phyloP scores from a whole-genome alignment of 176 grass and related monocot genomes.

The Aegilops longissima region DNA sequence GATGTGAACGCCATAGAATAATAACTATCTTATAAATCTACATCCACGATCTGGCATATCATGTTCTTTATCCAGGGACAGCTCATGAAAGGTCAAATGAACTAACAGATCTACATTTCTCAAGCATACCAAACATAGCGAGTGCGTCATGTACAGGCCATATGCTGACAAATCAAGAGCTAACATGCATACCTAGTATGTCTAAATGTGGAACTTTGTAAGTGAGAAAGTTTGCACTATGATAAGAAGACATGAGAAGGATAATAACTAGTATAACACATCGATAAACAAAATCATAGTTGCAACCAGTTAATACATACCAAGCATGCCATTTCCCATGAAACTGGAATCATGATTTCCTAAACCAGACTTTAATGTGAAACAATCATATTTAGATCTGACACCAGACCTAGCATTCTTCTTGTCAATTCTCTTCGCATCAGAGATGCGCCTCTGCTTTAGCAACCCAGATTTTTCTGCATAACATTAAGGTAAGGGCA shows the following conservation, averaged over 20 bases:
- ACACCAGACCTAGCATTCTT: conserved; percentile 74
- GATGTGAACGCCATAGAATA: background rate
- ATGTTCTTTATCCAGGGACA: conserved; percentile 1
- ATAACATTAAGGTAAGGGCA: conserved; percentile 41
- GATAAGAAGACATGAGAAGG: conserved; percentile 13
- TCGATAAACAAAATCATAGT: conserved; percentile 26
- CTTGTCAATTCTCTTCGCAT: conserved; percentile 83
- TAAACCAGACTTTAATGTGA: conserved; percentile 67
- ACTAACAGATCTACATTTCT: conserved; percentile 14
- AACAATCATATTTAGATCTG: conserved; percentile 83
- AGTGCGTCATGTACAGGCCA: background rate
- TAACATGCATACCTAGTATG: conserved; percentile 16
- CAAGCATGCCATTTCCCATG: conserved; percentile 61
- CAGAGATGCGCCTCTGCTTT: conserved; percentile 79
- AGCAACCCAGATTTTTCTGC: conserved; percentile 73
- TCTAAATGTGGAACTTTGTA: background rate
- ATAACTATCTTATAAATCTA: conserved; percentile 8
- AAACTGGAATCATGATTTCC: conserved; percentile 74
- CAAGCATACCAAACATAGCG: conserved; percentile 12
- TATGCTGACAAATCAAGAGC: conserved; percentile 19
- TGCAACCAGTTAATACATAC: conserved; percentile 55
- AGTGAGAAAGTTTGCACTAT: conserved; percentile 7
- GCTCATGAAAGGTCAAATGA: background rate
- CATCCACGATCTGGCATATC: background rate
- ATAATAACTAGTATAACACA: conserved; percentile 24